Base-by-base conservation (phyloP, 441 rosid genomes). In the Geranium incanum region DNA sequence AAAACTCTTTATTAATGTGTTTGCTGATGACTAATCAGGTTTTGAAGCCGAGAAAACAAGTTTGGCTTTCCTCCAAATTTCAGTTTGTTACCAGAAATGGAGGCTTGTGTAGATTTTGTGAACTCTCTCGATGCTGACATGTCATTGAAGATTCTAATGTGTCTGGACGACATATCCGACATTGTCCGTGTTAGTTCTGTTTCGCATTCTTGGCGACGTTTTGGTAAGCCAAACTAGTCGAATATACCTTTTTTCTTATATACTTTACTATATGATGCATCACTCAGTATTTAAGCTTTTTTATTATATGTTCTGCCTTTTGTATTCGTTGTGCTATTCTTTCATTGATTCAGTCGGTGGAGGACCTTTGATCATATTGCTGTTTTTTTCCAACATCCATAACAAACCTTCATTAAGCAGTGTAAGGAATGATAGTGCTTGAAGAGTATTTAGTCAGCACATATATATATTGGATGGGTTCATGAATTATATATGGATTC, bases 111-210 rank as follows among this genome's bases (percentile, higher is more conserved):
- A 55, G 90, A 87, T 80, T 87, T 89, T 78, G 66, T 91, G 70
- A 68, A 78, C 66, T 78, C 65, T 37, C 86, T 91, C 48, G 82
- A 84, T 62, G 4, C 41, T 3, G 96, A 90, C 77, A 75, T 74
- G 78, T 83, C 80, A 0, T 15, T 78, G 55, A 71, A 79, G 28
- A 85, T 94, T 68, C 78, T 94, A 18, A 67, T 65, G 59, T 76
- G 74, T 74, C 84, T 90, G 70, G 88, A 83, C 13, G 89, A 89
- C 71, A 84, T 85, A 21, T 72, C 90, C 66, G 99, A 90, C 82
- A 74, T 90, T 81, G 85, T 84, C 64, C 86, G 85, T 77, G 86
- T 80, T 50, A 78, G 88, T 80, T 80, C 80, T 41, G 93, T 88
- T 71, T 92, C 97, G n/a, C 87, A 74, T 36, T 74, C 77, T 1